Base-by-base conservation (phyloP, 768 basidiomycete species). In the Lactifluus rugatus region DNA sequence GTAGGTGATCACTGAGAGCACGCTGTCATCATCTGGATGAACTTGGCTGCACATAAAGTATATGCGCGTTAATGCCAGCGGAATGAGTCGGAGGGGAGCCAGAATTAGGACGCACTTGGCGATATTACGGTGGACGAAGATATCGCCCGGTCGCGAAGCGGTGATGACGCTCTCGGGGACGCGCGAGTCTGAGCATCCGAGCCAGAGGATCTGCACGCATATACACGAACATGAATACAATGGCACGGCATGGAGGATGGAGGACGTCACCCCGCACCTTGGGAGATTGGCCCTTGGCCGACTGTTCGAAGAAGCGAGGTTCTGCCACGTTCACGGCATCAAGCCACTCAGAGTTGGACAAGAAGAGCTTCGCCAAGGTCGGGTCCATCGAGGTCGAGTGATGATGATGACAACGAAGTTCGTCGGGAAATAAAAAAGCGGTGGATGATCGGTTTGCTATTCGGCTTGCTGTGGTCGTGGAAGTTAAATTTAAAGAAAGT, bases 81-180 rank as follows among this genome's bases (percentile, higher is more conserved):
- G 26, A 23, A 54, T 34, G 41, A 52, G 37, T 42, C 5, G 8
- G 4, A 31, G 14, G 32, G 32, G 9, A 23, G 0, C 4, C 2
- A 32, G 28, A 31, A 7, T 19, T 7, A 11, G 42, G 36, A 54
- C 46, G 57, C 63, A 89, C 85, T 95, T 93, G 53, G 90, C 92
- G 63, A 94, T 84, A 70, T 93, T 93, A 48, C 92, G 76, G 70
- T 91, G 84, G 28, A 86, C 83, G 65, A 94, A 93, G 60, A 89
- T 81, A 45, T 85, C 85, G 53, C 91, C 93, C 0, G 92, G 92
- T 62, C 77, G 76, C 9, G 81, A 74, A 36, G 75, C 80, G 36
- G 82, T 83, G 56, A 88, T 73, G 63, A 88, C 84, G 36, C 81
- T 81, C 69, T 91, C 90, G 19, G 89, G 89, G 2, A 92, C 87